phyloP scores from a whole-genome alignment of 495 filamentous ascomycete genomes.

The Tuber melanosporum region DNA sequence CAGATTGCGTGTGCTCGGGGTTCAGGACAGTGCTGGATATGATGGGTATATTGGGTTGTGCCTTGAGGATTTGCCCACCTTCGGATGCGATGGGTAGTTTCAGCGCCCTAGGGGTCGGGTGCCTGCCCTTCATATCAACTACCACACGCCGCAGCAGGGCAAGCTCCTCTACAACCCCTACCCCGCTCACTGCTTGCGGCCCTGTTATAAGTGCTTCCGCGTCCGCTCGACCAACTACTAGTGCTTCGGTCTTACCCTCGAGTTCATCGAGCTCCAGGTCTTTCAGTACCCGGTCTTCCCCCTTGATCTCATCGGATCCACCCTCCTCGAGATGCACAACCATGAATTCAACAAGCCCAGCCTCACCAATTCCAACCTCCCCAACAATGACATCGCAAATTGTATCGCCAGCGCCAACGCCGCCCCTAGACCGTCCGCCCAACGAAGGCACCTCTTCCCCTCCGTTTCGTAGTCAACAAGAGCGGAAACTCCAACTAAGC shows the following conservation, averaged over 20 bases:
- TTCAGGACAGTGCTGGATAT: not conserved
- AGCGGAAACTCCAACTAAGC: not conserved
- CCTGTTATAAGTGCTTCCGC: not conserved
- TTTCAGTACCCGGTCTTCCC: not conserved
- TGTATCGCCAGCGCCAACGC: not conserved
- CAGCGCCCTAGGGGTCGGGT: not conserved
- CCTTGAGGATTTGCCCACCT: not conserved
- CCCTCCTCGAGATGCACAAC: not conserved
- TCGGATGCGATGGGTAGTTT: not conserved
- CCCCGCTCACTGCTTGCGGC: not conserved
- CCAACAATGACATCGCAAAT: not conserved
- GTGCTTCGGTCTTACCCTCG: not conserved
- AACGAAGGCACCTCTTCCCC: not conserved
- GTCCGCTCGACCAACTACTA: not conserved
- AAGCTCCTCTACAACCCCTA: not conserved
- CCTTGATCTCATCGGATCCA: not conserved
- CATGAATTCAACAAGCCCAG: not conserved
- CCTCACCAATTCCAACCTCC: not conserved
- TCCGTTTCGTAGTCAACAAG: too few species aligned
- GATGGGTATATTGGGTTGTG: not conserved
- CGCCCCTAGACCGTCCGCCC: not conserved
- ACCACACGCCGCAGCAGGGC: not conserved
- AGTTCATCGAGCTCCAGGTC: not conserved
- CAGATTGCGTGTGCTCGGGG: not conserved
- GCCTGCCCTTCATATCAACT: not conserved